Evolutionary conservation across 495 filamentous ascomycete species (phyloP).

Genomic region (Xylaria nigripes): DNA sequence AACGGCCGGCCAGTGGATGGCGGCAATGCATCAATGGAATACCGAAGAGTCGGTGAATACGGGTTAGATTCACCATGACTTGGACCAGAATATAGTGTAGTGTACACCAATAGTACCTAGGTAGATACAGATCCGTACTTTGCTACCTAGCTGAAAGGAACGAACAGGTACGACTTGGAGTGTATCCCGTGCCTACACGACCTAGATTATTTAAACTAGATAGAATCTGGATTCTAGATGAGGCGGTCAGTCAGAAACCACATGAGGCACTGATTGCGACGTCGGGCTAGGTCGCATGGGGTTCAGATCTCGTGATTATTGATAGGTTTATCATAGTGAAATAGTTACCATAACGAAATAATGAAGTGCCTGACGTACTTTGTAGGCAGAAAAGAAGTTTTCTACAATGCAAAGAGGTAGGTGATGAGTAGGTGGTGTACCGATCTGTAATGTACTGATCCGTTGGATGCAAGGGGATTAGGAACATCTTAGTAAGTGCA

Average conservation of each 20-base stretch:
- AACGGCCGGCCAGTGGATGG: not conserved
- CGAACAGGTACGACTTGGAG: not conserved
- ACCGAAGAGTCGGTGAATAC: constrained; percentile 10
- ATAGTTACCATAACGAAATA: not conserved
- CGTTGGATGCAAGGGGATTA: no score
- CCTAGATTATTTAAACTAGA: no score
- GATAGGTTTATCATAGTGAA: not conserved
- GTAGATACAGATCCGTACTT: not conserved
- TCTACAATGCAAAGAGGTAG: no score
- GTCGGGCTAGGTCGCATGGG: not conserved
- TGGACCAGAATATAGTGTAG: not conserved
- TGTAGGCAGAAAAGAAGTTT: no score
- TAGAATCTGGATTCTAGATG: not conserved
- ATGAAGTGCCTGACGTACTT: not conserved
- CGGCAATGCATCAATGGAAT: constrained; percentile 6
- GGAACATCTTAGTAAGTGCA: no score
- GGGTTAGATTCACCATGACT: not conserved
- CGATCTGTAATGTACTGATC: no score
- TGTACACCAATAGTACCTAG: not conserved
- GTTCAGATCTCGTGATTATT: not conserved
- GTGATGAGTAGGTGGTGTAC: no score
- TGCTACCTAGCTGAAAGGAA: not conserved
- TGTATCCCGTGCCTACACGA: no score
- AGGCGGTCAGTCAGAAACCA: not conserved
- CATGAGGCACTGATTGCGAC: not conserved